Base-by-base conservation (phyloP, 1,139 yeast species). In the Blastobotrys arbuscula region DNA sequence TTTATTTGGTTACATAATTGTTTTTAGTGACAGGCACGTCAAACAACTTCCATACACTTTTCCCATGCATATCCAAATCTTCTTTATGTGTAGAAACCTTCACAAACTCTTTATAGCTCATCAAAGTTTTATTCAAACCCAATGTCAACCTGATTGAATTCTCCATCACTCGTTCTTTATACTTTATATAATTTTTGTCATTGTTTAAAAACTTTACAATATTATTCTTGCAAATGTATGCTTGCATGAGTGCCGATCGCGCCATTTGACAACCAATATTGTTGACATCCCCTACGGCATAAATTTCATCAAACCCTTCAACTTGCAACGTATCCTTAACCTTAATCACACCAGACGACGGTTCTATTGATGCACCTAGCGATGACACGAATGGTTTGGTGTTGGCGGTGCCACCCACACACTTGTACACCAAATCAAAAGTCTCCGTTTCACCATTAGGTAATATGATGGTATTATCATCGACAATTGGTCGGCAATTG, bases 271-370 rank as follows among this genome's bases (percentile, higher is more conserved):
- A 55, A 4, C 49, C 51, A 15, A 36, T 23, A 39, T 45, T 42
- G 16, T 48, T 50, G 35, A 57, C 53, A 38, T 58, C 61, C 20
- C 61, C 61, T 12, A 58, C 26, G 1, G 59, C 59, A 43, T 55
- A 58, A 18, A 58, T 47, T 20, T 52, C 45, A 26, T 31, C 31
- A 21, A 38, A 44, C 15, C 35, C 45, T 28, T 46, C 53, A 15
- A 51, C 51, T 45, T 58, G 60, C n/a, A 58, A 45, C 9, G 58
- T 52, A 7, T 45, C 34, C 36, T 42, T 49, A 30, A 55, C 59
- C 7, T 37, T 31, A 38, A 58, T 48, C 12, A 42, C 30, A 9
- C 58, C 59, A 6, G 36, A 20, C 18, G 34, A 42, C 13, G 38
- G 26, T 15, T 56, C 56, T 7, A 49, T 39, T 10, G 48, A 12